phyloP scores from a whole-genome alignment of 768 basidiomycete genomes.

The Auriscalpium vulgare region DNA sequence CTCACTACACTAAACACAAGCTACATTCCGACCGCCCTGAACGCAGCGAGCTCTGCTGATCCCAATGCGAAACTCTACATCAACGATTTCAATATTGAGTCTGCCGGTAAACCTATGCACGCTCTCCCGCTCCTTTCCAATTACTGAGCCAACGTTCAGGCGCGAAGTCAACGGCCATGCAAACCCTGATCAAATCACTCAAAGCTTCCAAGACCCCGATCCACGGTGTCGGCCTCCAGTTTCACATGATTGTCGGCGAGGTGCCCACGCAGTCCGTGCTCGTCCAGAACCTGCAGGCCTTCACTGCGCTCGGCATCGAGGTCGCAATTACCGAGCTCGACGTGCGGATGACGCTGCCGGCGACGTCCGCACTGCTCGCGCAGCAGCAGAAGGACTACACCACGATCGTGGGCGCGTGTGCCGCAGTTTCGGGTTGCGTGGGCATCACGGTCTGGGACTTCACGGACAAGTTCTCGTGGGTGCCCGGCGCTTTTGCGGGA shows the following conservation, averaged over 20 bases:
- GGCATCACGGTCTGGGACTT: conserved; percentile 36
- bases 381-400: conserved; percentile 55
- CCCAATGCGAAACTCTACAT: conserved; percentile 51
- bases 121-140: background rate
- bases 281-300: conserved; percentile 39
- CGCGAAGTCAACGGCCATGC: conserved; percentile 48
- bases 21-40: conserved; percentile 43
- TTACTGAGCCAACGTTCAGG: conserved; percentile 18
- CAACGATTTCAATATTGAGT: conserved; percentile 31
- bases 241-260: conserved; percentile 51
- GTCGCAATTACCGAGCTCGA: conserved; percentile 66
- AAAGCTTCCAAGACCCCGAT: conserved; percentile 41
- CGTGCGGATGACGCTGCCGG: conserved; percentile 50
- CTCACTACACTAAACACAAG: conserved; percentile 39
- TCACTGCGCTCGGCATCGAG: conserved; percentile 57
- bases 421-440: conserved; percentile 28
- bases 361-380: conserved; percentile 36
- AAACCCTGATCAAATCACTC: conserved; percentile 43
- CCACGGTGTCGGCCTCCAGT: conserved; percentile 55
- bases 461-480: conserved; percentile 34
- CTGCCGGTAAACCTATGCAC: conserved; percentile 7
- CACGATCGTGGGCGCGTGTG: conserved; percentile 46
- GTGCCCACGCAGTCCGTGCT: conserved; percentile 34
- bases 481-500: conserved; percentile 25
- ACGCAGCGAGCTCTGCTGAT: conserved; percentile 46